Base-by-base conservation (phyloP, 2,329 filamentous ascomycete species). In the Tympanopsis confertula region DNA sequence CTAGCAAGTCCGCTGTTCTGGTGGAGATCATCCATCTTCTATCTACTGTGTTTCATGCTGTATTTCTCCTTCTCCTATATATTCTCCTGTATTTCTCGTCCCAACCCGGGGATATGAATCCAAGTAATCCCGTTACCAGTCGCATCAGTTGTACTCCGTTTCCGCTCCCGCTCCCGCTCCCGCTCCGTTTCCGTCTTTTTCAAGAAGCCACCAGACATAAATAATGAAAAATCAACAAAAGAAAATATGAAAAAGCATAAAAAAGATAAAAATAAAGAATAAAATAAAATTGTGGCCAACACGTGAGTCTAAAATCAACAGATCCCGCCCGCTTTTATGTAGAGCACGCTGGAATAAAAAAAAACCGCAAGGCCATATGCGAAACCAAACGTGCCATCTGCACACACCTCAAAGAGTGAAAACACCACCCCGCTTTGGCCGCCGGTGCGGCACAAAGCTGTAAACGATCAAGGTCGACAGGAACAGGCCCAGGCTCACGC, bases 401-500 rank as follows among this genome's bases (percentile, higher is more conserved):
- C 7, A 7, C 22, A 7, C 7, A 26, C 22, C 22, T n/a, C 22
- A 26, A 7, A 26, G n/a, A n/a, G 22, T 26, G 22, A 26, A 26
- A n/a, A n/a, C n/a, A n/a, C 7, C 7, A 10, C 22, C 22, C 22
- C 22, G 22, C 22, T 26, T 26, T n/a, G 22, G 22, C 30, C 30
- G 30, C 30, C 15, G 12, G 30, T 15, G 10, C n/a, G n/a, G n/a
- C n/a, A n/a, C 24, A 17, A 14, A 19, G 2, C 48, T 50, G 41
- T 54, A 54, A 3, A 54, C 50, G 13, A 53, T 41, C 17, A 54
- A 39, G 5, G 49, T 44, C 13, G 51, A 47, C 19, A 47, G 42
- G 36, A 53, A 54, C 19, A 54, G 35, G 3, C 51, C 51, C 13
- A 53, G 47, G n/a, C 47, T 52, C 15, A 52, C 51, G 13, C 50